Evolutionary conservation across 768 basidiomycete species (phyloP), one percentile per base, ranked within the genome.

Genomic region (Royoungia palumana): DNA sequence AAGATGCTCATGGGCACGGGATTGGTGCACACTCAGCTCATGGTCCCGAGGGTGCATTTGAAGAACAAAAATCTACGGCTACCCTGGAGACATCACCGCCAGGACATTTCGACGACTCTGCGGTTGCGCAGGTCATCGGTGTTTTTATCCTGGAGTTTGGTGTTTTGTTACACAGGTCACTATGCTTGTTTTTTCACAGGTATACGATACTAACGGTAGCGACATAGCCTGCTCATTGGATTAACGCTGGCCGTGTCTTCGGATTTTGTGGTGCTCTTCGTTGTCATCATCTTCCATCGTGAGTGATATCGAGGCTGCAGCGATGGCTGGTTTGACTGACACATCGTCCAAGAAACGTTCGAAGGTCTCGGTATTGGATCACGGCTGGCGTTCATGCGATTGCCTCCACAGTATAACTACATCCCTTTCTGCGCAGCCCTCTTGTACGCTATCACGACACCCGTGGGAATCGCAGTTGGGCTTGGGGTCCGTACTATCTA

Each of bases 71-170:
- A 24, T 47, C 41, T 9, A 5, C 8, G 2, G 39, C 65, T 22
- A 71, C 75, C 49, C 41, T 64, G 16, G 71, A 72, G 40, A 53
- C 40, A 3, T 56, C 55, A 6, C 21, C 51, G 36, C 27, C 46
- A 24, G 36, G 16, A 8, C 40, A 57, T 27, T 60, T 67, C 4
- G 67, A 74, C 41, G 76, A 82, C 34, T 70, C 71, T 17, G 69
- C 79, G 3, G 47, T 71, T 9, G 83, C 89, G 3, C 92, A 94
- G 64, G 67, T 94, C 32, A 75, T 96, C 40, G 94, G 93, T 13
- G 78, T 99, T 40, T 90, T 80, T 28, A 94, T 97, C 49, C 74
- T 99, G 40, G 95, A 99, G 64, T 95, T 96, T 59, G 95, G 95
- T 58, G 91, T 97, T 25, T 66, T 92, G 6, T 68, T 97, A 27